Conservation (phyloP, 1,284 basidiomycete genomes). For the Rhodotorula sp. region DNA sequence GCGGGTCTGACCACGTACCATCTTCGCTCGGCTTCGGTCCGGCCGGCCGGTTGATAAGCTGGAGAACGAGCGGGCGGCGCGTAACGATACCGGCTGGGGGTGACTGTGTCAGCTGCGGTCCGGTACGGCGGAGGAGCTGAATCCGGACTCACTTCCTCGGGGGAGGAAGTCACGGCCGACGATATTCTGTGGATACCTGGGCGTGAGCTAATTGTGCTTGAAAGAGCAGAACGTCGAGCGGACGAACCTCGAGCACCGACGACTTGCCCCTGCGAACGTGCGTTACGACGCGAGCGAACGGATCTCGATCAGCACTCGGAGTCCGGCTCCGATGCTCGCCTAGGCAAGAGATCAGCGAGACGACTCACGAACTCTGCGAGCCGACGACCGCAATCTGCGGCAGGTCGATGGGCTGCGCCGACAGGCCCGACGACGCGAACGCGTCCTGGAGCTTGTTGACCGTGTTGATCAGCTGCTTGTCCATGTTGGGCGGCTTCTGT, state of each 20-base stretch:
- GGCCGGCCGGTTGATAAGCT: slow-evolving; percentile 81
- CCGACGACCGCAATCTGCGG: slow-evolving; percentile 60
- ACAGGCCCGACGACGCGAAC: slow-evolving; percentile 56
- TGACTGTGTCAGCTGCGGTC: neutral
- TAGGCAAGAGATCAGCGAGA: neutral
- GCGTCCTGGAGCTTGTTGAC: slow-evolving; percentile 56
- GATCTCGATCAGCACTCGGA: no score
- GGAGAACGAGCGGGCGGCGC: slow-evolving; percentile 74
- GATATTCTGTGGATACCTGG: slow-evolving; percentile 65
- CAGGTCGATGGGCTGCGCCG: slow-evolving; percentile 55
- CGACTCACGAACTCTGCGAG: slow-evolving; percentile 56
- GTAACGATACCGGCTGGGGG: slow-evolving; percentile 79
- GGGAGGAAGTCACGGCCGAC: slow-evolving; percentile 96
- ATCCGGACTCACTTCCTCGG: slow-evolving; percentile 66
- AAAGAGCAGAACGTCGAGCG: no score
- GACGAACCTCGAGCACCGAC: slow-evolving; percentile 56
- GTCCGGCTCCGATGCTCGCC: no score
- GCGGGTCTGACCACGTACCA: neutral
- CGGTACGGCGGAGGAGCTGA: neutral
- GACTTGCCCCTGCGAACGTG: slow-evolving; percentile 52
- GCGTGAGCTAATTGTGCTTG: neutral
- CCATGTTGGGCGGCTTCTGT: slow-evolving; percentile 10
- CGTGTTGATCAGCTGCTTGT: slow-evolving; percentile 36
- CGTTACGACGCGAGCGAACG: no score
- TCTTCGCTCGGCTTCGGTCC: slow-evolving; percentile 31